These are phyloP conservation scores for Cladosporium cucumerinum DNA, from an alignment of 2,329 filamentous ascomycete species.

Conservation along the genomic window DNA sequence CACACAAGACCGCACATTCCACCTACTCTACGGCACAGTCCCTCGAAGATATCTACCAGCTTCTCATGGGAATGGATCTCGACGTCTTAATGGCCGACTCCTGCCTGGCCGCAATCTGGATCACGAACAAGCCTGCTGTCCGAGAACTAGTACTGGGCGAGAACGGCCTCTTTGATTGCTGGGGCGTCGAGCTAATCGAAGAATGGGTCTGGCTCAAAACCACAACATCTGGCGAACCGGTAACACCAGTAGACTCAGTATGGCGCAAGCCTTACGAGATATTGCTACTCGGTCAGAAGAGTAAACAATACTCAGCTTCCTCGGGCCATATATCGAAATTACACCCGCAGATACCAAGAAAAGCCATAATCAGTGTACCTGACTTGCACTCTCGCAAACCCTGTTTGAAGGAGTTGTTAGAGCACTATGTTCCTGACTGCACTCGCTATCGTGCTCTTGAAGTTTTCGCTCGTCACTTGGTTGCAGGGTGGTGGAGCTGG, in stretches of 20 bases:
- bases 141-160: slow-evolving; percentile 54
- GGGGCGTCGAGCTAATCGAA: slow-evolving; percentile 62
- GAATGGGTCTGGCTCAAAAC: slow-evolving; percentile 82
- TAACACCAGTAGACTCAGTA: slow-evolving; percentile 56
- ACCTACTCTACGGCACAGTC: slow-evolving; percentile 41
- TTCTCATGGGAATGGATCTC: slow-evolving; percentile 46
- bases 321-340: background rate
- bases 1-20: slow-evolving; percentile 41
- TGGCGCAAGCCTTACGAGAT: slow-evolving; percentile 78
- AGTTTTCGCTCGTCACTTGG: slow-evolving; percentile 71
- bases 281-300: slow-evolving; percentile 56
- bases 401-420: slow-evolving; percentile 61
- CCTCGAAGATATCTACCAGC: slow-evolving; percentile 41
- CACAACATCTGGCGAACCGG: slow-evolving; percentile 61
- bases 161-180: slow-evolving; percentile 60
- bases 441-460: slow-evolving; percentile 61
- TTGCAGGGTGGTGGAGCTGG: slow-evolving; percentile 75
- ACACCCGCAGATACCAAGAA: slow-evolving; percentile 35
- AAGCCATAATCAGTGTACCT: slow-evolving; percentile 66
- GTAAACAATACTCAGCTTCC: slow-evolving; percentile 10
- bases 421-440: slow-evolving; percentile 48
- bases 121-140: slow-evolving; percentile 66
- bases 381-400: slow-evolving; percentile 79
- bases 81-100: slow-evolving; percentile 50
- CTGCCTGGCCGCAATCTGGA: slow-evolving; percentile 68